These are phyloP conservation scores for Trichoderma cornu-damae DNA, from an alignment of 2,329 filamentous ascomycete genomes.

Conservation along the genomic window DNA sequence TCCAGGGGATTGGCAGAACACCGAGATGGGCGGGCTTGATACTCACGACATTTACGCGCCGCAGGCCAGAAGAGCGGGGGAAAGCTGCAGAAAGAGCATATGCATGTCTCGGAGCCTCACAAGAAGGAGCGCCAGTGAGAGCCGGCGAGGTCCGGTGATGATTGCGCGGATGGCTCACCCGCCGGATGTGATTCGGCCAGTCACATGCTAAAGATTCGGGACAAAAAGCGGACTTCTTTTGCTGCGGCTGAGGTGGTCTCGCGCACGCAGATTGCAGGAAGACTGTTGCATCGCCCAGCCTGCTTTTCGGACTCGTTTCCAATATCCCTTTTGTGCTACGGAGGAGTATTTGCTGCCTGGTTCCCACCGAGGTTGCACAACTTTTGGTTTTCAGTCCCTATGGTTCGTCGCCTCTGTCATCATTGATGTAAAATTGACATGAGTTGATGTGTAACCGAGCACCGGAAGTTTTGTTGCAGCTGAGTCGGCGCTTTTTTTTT, in stretches of 20 bases:
- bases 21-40: not conserved
- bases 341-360: conserved; percentile 2
- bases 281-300: not conserved
- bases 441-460: not conserved
- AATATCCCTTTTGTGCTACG: not conserved
- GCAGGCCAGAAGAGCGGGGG: not conserved
- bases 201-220: not conserved
- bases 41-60: conserved; percentile 8
- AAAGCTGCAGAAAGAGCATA: conserved; percentile 1
- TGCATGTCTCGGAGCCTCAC: conserved; percentile 16
- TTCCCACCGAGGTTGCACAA: not conserved
- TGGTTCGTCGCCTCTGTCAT: not conserved
- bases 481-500: not conserved
- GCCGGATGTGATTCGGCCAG: conserved; percentile 7
- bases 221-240: not conserved
- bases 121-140: conserved; percentile 7
- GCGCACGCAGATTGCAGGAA: not conserved
- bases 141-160: not conserved
- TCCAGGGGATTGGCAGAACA: conserved; percentile 4
- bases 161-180: not conserved
- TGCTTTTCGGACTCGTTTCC: not conserved
- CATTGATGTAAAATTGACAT: not conserved
- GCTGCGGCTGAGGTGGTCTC: conserved; percentile 10
- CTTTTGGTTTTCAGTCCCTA: not conserved
- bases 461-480: not conserved